phyloP scores from a whole-genome alignment of 2,329 filamentous ascomycete genomes.

The Calonectria pteridis region DNA sequence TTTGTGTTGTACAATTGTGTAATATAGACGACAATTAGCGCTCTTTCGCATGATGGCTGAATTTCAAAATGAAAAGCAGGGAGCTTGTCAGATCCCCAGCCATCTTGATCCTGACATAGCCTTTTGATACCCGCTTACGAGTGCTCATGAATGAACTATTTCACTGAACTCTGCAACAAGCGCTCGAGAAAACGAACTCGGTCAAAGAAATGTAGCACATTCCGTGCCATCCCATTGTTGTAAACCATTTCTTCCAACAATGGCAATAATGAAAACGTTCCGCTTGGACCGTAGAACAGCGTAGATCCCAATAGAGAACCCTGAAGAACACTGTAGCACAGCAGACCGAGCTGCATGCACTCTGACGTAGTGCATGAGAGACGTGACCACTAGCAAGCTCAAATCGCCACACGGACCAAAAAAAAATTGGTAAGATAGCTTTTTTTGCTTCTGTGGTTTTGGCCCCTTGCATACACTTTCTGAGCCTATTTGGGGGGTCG shows the following conservation, averaged over 20 bases:
- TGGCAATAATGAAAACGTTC: background rate
- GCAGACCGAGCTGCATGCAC: background rate
- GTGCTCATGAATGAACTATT: background rate
- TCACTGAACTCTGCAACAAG: background rate
- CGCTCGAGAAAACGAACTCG: background rate
- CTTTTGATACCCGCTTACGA: background rate
- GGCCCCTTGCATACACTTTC: background rate
- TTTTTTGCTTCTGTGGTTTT: background rate
- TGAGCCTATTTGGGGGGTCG: background rate
- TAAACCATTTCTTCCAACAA: background rate
- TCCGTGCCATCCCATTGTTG: background rate
- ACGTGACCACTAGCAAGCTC: background rate
- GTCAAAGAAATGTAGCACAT: background rate
- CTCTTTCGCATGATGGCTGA: constrained; percentile 20
- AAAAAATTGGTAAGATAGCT: background rate
- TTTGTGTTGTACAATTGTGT: constrained; percentile 35
- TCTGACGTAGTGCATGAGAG: background rate
- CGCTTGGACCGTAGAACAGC: background rate
- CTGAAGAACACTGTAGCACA: background rate
- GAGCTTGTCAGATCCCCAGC: constrained; percentile 8
- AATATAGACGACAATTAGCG: constrained; percentile 35
- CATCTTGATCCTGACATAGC: background rate
- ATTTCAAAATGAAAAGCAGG: constrained; percentile 15
- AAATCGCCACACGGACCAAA: background rate
- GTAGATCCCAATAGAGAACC: background rate